Conservation (phyloP, 2,329 filamentous ascomycete species). For the Hyphodiscus sp. region DNA sequence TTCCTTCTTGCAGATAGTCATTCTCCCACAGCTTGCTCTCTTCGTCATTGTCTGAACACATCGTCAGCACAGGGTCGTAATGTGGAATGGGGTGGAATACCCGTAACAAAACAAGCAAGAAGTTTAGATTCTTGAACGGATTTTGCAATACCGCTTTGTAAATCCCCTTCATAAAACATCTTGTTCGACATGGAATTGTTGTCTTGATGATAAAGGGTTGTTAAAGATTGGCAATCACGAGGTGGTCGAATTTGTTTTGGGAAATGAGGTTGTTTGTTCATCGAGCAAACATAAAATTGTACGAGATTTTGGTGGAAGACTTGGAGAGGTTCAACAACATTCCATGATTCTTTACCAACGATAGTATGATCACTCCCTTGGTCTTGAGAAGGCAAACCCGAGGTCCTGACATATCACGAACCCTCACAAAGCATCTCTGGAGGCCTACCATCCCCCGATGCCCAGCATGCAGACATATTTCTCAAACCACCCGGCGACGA, state of each 20-base stretch:
- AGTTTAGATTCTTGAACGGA: constrained; percentile 71
- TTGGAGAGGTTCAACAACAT: not conserved
- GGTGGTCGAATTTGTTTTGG: not conserved
- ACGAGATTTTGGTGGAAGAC: not conserved
- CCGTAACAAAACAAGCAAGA: constrained; percentile 78
- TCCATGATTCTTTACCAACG: not conserved
- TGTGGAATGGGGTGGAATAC: constrained; percentile 36
- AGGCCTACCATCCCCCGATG: constrained; percentile 11
- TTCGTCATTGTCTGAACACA: constrained; percentile 53
- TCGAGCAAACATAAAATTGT: constrained; percentile 1
- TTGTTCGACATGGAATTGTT: constrained; percentile 10
- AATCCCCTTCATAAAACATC: constrained; percentile 77
- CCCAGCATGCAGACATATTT: constrained; percentile 23
- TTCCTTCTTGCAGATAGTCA: constrained; percentile 54
- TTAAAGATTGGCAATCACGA: not conserved
- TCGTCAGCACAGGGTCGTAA: constrained; percentile 7
- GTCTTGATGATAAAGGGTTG: constrained; percentile 3
- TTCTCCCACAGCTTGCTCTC: constrained; percentile 69
- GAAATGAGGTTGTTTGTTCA: constrained; percentile 3
- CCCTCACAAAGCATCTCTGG: constrained; percentile 1
- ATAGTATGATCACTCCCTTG: constrained; percentile 16
- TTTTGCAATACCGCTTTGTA: constrained; percentile 73
- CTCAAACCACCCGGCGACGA: constrained; percentile 15
- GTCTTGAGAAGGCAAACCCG: constrained; percentile 12
- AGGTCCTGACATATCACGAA: not conserved